These are phyloP conservation scores for Entamoeba histolytica DNA, from an alignment of 208 protist genomes.

Conservation along the genomic window DNA sequence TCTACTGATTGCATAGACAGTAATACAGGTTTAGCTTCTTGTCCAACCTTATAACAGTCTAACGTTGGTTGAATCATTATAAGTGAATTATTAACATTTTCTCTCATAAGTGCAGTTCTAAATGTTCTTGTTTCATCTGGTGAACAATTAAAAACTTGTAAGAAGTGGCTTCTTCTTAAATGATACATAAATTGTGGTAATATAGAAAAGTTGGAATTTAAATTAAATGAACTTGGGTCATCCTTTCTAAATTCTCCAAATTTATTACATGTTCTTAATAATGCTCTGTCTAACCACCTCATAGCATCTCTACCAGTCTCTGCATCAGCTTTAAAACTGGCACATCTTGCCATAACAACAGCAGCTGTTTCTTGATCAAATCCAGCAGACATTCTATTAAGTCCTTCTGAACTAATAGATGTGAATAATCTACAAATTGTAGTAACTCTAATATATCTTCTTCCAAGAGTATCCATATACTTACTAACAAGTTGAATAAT, in stretches of 20 bases:
- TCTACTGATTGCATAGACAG: not conserved
- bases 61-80: conserved; percentile 21
- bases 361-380: conserved; percentile 23
- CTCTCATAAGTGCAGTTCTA: not conserved
- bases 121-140: conserved; percentile 21
- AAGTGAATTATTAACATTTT: conserved; percentile 10
- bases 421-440: not conserved
- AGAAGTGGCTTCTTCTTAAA: not conserved
- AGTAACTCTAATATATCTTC: not conserved
- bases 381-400: not conserved
- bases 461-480: not conserved
- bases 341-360: conserved; percentile 3
- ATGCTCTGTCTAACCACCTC: conserved; percentile 1
- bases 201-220: conserved; percentile 1
- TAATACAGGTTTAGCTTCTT: not conserved
- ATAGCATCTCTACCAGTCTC: not conserved
- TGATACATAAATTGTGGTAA: conserved; percentile 26
- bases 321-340: not conserved
- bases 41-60: not conserved
- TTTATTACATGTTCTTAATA: not conserved
- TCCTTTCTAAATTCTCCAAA: not conserved
- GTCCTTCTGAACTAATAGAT: too few relatives aligned
- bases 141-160: not conserved
- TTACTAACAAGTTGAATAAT: conserved; percentile 3
- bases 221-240: not conserved